These are phyloP conservation scores for Phlegmacium glaucopus DNA, from an alignment of 768 basidiomycete species.

Conservation along the genomic window DNA sequence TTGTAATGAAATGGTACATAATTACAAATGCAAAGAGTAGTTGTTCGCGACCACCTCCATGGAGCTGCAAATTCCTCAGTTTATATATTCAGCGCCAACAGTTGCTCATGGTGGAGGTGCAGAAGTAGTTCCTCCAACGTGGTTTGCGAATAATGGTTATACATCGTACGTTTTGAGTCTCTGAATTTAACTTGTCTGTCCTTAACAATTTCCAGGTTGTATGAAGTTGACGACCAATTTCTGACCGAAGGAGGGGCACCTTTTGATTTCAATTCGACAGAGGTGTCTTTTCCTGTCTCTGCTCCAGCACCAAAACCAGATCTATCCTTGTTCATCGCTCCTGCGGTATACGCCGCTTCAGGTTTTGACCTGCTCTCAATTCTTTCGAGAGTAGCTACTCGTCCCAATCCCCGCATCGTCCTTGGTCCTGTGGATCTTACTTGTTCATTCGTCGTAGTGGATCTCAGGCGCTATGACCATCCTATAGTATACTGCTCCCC, in stretches of 20 bases:
- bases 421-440: conserved; percentile 92
- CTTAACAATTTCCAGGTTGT: too few relatives aligned
- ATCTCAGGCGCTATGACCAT: conserved; percentile 73
- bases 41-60: conserved; percentile 14
- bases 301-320: conserved; percentile 2
- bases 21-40: conserved; percentile 1
- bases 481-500: conserved; percentile 93
- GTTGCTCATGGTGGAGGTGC: conserved; percentile 73
- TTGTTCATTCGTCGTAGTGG: conserved; percentile 90
- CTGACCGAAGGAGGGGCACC: too few relatives aligned
- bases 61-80: conserved; percentile 63
- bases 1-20: too few relatives aligned
- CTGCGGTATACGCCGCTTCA: conserved; percentile 73
- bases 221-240: background rate
- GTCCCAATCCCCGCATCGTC: conserved; percentile 69
- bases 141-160: conserved; percentile 51
- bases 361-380: conserved; percentile 90
- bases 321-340: conserved; percentile 7
- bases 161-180: conserved; percentile 7
- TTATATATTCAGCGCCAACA: conserved; percentile 57
- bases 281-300: too few relatives aligned
- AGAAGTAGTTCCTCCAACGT: conserved; percentile 60
- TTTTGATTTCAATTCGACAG: too few relatives aligned
- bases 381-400: conserved; percentile 69
- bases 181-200: too few relatives aligned